Conservation (phyloP, 1,139 yeast genomes). For the Blastobotrys apis region DNA sequence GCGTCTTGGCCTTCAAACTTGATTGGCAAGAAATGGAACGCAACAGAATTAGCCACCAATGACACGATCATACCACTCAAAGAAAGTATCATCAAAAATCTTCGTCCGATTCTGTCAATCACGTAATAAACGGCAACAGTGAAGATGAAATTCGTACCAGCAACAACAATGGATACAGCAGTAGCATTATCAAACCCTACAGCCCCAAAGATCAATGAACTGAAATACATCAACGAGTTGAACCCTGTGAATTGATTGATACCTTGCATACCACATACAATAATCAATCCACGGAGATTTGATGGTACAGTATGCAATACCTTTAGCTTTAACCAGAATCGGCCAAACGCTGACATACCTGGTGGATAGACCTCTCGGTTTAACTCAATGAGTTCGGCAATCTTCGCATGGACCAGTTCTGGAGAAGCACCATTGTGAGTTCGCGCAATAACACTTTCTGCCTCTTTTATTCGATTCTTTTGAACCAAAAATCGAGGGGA, state of each 20-base stretch:
- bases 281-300: slow-evolving; percentile 78
- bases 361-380: slow-evolving; percentile 23
- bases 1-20: slow-evolving; percentile 51
- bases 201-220: slow-evolving; percentile 82
- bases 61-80: slow-evolving; percentile 77
- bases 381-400: slow-evolving; percentile 25
- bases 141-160: slow-evolving; percentile 87
- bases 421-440: slow-evolving; percentile 36
- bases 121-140: slow-evolving; percentile 77
- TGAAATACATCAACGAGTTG: slow-evolving; percentile 91
- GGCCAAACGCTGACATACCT: slow-evolving; percentile 14
- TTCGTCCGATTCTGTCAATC: slow-evolving; percentile 82
- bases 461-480: slow-evolving; percentile 58
- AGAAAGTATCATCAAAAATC: slow-evolving; percentile 67
- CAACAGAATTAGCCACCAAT: slow-evolving; percentile 75
- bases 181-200: slow-evolving; percentile 84
- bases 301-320: slow-evolving; percentile 69
- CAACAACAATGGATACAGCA: slow-evolving; percentile 88
- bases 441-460: slow-evolving; percentile 59
- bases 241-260: slow-evolving; percentile 95
- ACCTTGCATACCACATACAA: slow-evolving; percentile 91
- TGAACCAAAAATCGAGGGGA: slow-evolving; percentile 87
- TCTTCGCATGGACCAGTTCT: slow-evolving; percentile 27
- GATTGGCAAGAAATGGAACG: slow-evolving; percentile 68
- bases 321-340: slow-evolving; percentile 40